Base-by-base conservation (phyloP, 805 yeast species). In the Teunomyces atbi region DNA sequence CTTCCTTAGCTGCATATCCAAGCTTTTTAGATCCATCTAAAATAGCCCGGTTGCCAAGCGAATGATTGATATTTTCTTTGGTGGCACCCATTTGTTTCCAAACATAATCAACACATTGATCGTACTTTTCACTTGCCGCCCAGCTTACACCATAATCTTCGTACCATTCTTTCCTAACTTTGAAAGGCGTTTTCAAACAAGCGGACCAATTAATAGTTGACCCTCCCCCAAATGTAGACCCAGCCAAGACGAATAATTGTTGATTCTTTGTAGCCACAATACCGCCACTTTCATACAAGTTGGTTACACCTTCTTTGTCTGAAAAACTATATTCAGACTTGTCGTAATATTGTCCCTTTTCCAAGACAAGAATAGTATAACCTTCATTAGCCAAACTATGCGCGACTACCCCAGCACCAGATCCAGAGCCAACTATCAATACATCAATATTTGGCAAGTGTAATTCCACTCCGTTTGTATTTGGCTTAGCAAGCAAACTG, bases 191-290 rank as follows among this genome's bases (percentile, higher is more conserved):
- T 33, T 65, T 68, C 45, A 79, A 54, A 47, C 76, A 66, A 13
- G 83, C 82, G 10, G 77, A 71, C 84, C 84, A 79, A 61, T 79
- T 79, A 36, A 79, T 74, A 11, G 83, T 77, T 5, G 79, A 66
- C 5, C 83, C 83, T 11, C 83, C 84, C 5, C 84, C 84, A 45
- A 79, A 74, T 0, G 79, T 76, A 2, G 81, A 52, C 5, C 83
- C 84, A 0, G 83, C 81, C 38, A 78, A 55, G 2, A 76, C 49
- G 8, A 64, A 46, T 11, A 69, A 41, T 38, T 68, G 68, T 38
- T 65, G 67, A 49, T 69, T 71, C 6, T 33, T 44, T 6, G 74
- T 52, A n/a, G 66, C 42, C 2, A 77, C 5, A 2, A 56, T 42
- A 2, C 80, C 82, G 1, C 59, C 57, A 6, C 50, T 46, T 54